Evolutionary conservation across 208 protist genomes (phyloP).

Genomic region (Leishmania tarentolae): DNA sequence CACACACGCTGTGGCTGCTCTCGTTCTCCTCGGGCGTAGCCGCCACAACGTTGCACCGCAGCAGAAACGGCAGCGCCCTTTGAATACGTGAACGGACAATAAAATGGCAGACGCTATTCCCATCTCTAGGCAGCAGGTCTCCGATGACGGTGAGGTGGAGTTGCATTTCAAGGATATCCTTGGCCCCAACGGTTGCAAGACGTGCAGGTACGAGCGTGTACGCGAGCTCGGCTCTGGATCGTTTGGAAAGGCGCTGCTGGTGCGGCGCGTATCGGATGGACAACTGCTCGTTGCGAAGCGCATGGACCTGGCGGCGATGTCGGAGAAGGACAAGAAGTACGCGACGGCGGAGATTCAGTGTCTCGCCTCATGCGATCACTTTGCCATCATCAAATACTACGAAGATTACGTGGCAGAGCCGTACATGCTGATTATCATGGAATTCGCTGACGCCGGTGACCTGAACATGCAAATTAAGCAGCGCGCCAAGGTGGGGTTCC

Average conservation of each 20-base stretch:
- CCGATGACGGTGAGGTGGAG: constrained; percentile 10
- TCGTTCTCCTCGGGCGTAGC: constrained; percentile 1
- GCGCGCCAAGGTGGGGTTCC: constrained; percentile 42
- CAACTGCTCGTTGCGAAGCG: constrained; percentile 87
- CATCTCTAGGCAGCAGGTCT: constrained; percentile 36
- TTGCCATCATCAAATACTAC: constrained; percentile 90
- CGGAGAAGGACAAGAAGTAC: constrained; percentile 86
- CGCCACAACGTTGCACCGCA: background rate
- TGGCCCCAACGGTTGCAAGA: constrained; percentile 37
- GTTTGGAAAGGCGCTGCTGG: constrained; percentile 80
- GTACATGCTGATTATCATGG: constrained; percentile 85
- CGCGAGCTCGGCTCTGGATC: constrained; percentile 84
- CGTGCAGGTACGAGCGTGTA: constrained; percentile 45
- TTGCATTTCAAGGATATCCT: constrained; percentile 45
- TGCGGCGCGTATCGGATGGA: constrained; percentile 74
- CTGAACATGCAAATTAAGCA: constrained; percentile 83
- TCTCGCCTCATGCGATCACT: constrained; percentile 87
- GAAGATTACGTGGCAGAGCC: constrained; percentile 57
- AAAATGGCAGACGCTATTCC: constrained; percentile 39
- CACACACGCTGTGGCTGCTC: background rate
- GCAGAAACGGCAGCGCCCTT: background rate
- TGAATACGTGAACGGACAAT: background rate
- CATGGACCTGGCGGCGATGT: constrained; percentile 87
- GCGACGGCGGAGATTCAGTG: constrained; percentile 92
- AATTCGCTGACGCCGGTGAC: constrained; percentile 87